A percentile compares a stretch with the other conserved stretches of the same genome.
Conservation (phyloP, 495 filamentous ascomycete genomes). For the Monascus purpureus region DNA sequence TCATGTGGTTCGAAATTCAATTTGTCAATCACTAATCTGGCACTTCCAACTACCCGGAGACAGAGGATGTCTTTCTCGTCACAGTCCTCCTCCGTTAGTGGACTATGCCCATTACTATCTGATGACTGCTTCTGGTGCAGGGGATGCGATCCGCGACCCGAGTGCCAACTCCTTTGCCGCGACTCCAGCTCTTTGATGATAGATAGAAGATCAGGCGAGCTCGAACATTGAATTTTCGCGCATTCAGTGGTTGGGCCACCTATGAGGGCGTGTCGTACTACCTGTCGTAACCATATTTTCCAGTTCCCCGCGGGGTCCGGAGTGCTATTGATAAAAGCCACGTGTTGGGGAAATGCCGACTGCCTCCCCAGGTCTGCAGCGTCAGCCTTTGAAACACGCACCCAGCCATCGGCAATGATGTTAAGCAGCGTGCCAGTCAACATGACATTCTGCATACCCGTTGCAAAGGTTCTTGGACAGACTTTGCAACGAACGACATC, state of each 20-base stretch:
- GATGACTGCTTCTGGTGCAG: neutral
- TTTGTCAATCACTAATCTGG: slow-evolving; percentile 22
- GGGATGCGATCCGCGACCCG: slow-evolving; percentile 11
- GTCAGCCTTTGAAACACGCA: slow-evolving; percentile 22
- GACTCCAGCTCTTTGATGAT: slow-evolving; percentile 27
- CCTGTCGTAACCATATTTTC: slow-evolving; percentile 25
- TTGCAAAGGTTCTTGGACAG: slow-evolving; percentile 37
- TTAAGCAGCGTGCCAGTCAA: slow-evolving; percentile 50
- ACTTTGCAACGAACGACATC: slow-evolving; percentile 43
- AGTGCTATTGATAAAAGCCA: slow-evolving; percentile 13
- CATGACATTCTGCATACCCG: slow-evolving; percentile 49
- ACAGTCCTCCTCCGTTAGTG: slow-evolving; percentile 6
- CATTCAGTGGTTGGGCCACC: slow-evolving; percentile 15
- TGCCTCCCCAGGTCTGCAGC: slow-evolving; percentile 22
- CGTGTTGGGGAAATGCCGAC: slow-evolving; percentile 18
- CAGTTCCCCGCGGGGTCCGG: slow-evolving; percentile 16
- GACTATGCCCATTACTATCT: neutral
- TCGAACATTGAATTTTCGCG: slow-evolving; percentile 9
- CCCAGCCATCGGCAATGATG: slow-evolving; percentile 45
- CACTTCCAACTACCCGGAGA: slow-evolving; percentile 23
- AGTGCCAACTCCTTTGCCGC: slow-evolving; percentile 30
- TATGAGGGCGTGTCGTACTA: slow-evolving; percentile 24
- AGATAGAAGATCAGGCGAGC: slow-evolving; percentile 18
- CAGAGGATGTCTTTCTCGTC: slow-evolving; percentile 21
- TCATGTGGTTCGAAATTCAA: slow-evolving; percentile 29